Percentiles rank a stretch among this genome's conserved stretches.
Evolutionary conservation across 1,284 basidiomycete species (phyloP).

Genomic region (Phaffia rhodozyma): DNA sequence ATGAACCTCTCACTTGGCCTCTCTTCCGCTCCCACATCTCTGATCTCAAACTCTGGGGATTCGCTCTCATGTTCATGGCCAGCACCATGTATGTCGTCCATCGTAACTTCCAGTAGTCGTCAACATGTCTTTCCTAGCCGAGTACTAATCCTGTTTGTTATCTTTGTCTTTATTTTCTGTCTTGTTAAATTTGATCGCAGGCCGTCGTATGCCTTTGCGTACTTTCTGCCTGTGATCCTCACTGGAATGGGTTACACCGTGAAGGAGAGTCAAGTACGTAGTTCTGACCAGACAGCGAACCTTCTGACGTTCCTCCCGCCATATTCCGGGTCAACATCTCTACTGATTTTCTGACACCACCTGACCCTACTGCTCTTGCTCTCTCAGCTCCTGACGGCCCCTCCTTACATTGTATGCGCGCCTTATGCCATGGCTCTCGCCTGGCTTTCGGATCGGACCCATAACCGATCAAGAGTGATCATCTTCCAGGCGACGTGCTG

Average conservation of each 20-base stretch:
- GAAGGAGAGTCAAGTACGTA: conserved; percentile 20
- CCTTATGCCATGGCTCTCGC: conserved; percentile 32
- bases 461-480: conserved; percentile 32
- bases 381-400: conserved; percentile 31
- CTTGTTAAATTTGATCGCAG: conserved; percentile 18
- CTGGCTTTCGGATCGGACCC: conserved; percentile 32
- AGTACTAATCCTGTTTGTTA: no score
- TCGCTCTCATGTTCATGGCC: conserved; percentile 33
- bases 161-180: background rate
- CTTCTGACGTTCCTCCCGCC: no score
- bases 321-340: no score
- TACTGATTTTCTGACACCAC: no score
- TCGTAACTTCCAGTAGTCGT: no score
- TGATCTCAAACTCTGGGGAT: conserved; percentile 38
- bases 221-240: conserved; percentile 38
- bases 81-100: background rate
- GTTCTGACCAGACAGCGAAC: no score
- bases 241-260: conserved; percentile 32
- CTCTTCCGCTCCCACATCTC: conserved; percentile 31
- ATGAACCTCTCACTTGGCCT: conserved; percentile 32
- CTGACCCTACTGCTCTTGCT: no score
- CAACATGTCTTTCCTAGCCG: no score
- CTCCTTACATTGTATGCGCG: conserved; percentile 34
- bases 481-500: conserved; percentile 29
- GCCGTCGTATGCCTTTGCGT: conserved; percentile 24